phyloP scores from a whole-genome alignment of 2,329 filamentous ascomycete species.

The Calonectria fujianensis region DNA sequence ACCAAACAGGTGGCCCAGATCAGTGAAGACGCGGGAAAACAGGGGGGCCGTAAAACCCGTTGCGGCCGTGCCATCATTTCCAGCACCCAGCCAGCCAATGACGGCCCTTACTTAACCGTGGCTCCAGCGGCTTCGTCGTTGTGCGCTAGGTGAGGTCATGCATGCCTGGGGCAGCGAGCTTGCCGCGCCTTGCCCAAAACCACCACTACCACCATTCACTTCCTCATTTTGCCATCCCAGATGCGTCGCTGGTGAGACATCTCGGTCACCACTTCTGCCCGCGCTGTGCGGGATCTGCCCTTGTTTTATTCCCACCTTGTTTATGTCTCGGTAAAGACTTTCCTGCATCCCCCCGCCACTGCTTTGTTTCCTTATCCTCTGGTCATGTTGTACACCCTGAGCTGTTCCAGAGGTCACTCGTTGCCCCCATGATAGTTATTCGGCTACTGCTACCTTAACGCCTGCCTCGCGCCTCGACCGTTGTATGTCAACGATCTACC shows the following conservation, averaged over 20 bases:
- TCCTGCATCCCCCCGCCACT: conserved; percentile 25
- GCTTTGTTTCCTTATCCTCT: conserved; percentile 41
- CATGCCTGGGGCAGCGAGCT: conserved; percentile 37
- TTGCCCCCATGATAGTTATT: conserved; percentile 51
- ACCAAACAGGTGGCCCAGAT: conserved; percentile 23
- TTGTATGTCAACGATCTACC: conserved; percentile 4
- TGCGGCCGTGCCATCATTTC: conserved; percentile 29
- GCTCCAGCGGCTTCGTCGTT: conserved; percentile 18
- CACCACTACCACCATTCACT: conserved; percentile 17
- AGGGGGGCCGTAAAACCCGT: conserved; percentile 28
- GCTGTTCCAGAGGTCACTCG: conserved; percentile 48
- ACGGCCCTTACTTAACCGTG: neutral
- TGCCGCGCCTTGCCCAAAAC: conserved; percentile 22
- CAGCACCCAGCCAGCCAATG: conserved; percentile 2
- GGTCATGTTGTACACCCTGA: conserved; percentile 51
- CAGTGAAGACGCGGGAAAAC: conserved; percentile 25
- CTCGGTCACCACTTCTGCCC: conserved; percentile 17
- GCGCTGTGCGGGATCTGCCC: conserved; percentile 16
- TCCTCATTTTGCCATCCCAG: conserved; percentile 12
- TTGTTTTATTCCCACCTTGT: conserved; percentile 14
- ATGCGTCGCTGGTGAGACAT: conserved; percentile 32
- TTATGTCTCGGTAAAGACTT: conserved; percentile 26
- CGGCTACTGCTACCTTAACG: conserved; percentile 40
- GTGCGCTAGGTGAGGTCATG: conserved; percentile 32
- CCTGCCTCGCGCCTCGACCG: conserved; percentile 37